Evolutionary conservation across 495 filamentous ascomycete genomes (phyloP).

Genomic region (Penicillium soppii): DNA sequence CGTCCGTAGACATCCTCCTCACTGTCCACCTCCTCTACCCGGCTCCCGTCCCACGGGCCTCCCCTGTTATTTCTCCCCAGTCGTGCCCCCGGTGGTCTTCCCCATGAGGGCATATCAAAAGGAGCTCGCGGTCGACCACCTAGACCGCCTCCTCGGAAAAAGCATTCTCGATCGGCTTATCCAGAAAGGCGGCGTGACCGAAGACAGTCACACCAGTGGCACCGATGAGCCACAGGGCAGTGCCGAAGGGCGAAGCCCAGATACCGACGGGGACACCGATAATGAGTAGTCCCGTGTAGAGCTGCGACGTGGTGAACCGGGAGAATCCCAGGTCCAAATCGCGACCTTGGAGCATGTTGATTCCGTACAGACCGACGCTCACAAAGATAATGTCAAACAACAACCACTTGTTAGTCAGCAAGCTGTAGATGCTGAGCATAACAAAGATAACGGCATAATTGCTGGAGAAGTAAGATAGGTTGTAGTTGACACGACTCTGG

Average conservation of each 20-base stretch:
- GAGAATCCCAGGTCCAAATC: conserved; percentile 84
- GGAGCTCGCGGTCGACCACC: conserved; percentile 99
- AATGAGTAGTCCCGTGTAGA: conserved; percentile 85
- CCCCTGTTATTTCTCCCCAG: conserved; percentile 58
- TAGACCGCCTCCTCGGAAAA: conserved; percentile 99
- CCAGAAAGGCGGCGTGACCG: conserved; percentile 93
- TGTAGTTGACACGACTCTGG: conserved; percentile 96
- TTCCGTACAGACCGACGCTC: conserved; percentile 80
- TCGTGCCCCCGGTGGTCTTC: conserved; percentile 94
- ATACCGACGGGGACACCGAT: conserved; percentile 80
- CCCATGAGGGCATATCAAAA: conserved; percentile 91
- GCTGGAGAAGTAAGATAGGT: conserved; percentile 94
- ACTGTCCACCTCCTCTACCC: conserved; percentile 71
- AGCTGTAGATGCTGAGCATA: conserved; percentile 92
- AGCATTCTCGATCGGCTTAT: conserved; percentile 99
- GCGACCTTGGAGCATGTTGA: conserved; percentile 80
- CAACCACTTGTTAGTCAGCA: conserved; percentile 78
- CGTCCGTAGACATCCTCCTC: conserved; percentile 63
- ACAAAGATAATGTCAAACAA: conserved; percentile 92
- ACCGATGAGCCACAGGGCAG: conserved; percentile 91
- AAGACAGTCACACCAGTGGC: conserved; percentile 87
- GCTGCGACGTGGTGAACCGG: conserved; percentile 84
- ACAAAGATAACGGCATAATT: conserved; percentile 94
- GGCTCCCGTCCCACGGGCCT: conserved; percentile 52
- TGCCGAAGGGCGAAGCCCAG: conserved; percentile 75